phyloP scores from a whole-genome alignment of 129 eudicot genomes.

The Tanacetum coccineum region DNA sequence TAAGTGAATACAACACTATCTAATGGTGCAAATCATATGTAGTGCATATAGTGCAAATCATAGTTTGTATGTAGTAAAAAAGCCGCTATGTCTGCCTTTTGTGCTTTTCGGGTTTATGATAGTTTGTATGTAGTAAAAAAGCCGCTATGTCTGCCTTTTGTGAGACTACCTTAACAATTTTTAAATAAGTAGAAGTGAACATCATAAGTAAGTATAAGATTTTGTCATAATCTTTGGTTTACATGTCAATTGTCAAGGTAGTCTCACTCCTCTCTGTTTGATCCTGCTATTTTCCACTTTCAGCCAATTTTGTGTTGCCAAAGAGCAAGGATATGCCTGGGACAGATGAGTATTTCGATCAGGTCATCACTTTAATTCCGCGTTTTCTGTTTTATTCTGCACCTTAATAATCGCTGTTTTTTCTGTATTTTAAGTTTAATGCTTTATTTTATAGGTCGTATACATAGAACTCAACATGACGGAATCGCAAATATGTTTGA shows the following conservation, averaged over 20 bases:
- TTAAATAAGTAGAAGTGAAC: too few relatives aligned
- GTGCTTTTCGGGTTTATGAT: too few relatives aligned
- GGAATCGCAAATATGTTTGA: conserved; percentile 46
- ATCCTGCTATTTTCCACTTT: conserved; percentile 17
- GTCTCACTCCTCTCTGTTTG: conserved; percentile 1
- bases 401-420: not conserved
- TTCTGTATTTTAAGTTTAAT: not conserved
- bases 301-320: conserved; percentile 71
- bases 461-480: conserved; percentile 48
- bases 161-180: too few relatives aligned
- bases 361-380: conserved; percentile 28
- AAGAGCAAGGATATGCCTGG: conserved; percentile 59
- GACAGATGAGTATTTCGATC: conserved; percentile 67
- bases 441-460: conserved; percentile 32
- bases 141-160: too few relatives aligned
- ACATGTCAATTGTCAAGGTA: not conserved
- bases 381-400: not conserved
- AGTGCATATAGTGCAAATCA: too few relatives aligned
- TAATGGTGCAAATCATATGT: too few relatives aligned
- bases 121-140: too few relatives aligned
- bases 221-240: conserved; percentile 3
- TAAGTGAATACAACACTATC: too few relatives aligned
- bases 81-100: too few relatives aligned
- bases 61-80: too few relatives aligned
- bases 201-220: not conserved